A percentile compares a stretch with the other conserved stretches of the same genome.
These are phyloP conservation scores for Klebsormidium nitens DNA, from an alignment of 139 green algal species.

Conservation along the genomic window DNA sequence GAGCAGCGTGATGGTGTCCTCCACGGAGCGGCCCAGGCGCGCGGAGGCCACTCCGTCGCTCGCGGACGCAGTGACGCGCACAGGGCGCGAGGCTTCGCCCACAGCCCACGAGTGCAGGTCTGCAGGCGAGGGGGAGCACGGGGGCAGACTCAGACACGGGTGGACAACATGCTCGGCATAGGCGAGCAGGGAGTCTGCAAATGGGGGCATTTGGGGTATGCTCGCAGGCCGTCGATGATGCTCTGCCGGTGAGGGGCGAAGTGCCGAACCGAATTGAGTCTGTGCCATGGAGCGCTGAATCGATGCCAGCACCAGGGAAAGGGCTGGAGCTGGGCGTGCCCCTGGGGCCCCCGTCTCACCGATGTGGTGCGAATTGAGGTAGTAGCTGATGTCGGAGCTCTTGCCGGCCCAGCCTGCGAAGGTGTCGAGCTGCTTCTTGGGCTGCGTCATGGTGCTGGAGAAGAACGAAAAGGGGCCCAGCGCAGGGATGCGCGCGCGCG, in stretches of 20 bases:
- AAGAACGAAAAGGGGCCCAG: slow-evolving; percentile 67
- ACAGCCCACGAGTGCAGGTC: slow-evolving; percentile 33
- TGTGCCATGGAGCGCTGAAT: no score
- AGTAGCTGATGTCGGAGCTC: slow-evolving; percentile 64
- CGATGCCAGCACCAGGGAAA: no score
- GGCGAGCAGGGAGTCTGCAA: no score
- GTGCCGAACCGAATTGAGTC: no score
- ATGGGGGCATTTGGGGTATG: no score
- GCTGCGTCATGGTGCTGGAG: slow-evolving; percentile 57
- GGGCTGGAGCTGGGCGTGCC: no score
- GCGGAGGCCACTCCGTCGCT: slow-evolving; percentile 44
- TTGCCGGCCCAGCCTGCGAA: slow-evolving; percentile 49
- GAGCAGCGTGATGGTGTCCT: slow-evolving; percentile 66
- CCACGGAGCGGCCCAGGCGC: slow-evolving; percentile 37
- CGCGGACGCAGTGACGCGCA: slow-evolving; percentile 49
- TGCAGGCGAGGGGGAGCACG: no score
- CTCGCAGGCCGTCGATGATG: no score
- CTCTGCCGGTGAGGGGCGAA: no score
- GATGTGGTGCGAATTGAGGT: slow-evolving; percentile 68
- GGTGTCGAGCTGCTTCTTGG: slow-evolving; percentile 60
- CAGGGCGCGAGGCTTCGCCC: slow-evolving; percentile 32
- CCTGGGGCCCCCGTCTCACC: slow-evolving; percentile 17
- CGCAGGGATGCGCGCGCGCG: slow-evolving; percentile 40
- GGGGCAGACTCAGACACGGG: no score
- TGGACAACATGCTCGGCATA: no score